These are phyloP conservation scores for Fereydounia khargensis DNA, from an alignment of 1,284 basidiomycete genomes.

Conservation along the genomic window DNA sequence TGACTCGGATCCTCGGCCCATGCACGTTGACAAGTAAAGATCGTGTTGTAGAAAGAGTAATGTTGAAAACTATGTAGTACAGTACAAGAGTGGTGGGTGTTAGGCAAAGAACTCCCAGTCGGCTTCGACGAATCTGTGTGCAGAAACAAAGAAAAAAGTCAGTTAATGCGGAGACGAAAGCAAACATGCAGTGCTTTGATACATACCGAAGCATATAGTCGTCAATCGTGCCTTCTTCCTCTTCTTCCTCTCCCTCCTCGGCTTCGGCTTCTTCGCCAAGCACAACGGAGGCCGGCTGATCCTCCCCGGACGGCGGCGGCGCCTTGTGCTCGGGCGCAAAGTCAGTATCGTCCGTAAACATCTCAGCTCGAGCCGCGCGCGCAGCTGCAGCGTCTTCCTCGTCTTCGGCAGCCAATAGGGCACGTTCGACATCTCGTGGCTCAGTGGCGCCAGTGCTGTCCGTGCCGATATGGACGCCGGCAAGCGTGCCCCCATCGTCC, in stretches of 20 bases:
- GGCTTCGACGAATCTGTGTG: constrained; percentile 64
- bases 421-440: constrained; percentile 64
- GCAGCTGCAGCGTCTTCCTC: constrained; percentile 80
- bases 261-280: constrained; percentile 59
- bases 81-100: not conserved
- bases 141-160: not conserved
- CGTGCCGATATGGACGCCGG: constrained; percentile 37
- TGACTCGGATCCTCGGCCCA: no score
- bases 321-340: constrained; percentile 3
- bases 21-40: not conserved
- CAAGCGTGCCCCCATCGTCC: constrained; percentile 59
- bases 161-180: not conserved
- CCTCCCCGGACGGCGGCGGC: constrained; percentile 55
- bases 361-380: constrained; percentile 75
- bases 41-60: not conserved
- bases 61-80: not conserved
- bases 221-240: constrained; percentile 69
- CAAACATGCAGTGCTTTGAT: not conserved
- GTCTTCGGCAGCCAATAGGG: constrained; percentile 84
- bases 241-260: constrained; percentile 60
- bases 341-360: constrained; percentile 70
- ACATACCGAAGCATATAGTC: constrained; percentile 75
- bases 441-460: constrained; percentile 51
- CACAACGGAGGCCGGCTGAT: no score
- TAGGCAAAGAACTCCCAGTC: constrained; percentile 73